Conservation (phyloP, 176 grass and related monocot species). For the Luzula sylvatica region DNA sequence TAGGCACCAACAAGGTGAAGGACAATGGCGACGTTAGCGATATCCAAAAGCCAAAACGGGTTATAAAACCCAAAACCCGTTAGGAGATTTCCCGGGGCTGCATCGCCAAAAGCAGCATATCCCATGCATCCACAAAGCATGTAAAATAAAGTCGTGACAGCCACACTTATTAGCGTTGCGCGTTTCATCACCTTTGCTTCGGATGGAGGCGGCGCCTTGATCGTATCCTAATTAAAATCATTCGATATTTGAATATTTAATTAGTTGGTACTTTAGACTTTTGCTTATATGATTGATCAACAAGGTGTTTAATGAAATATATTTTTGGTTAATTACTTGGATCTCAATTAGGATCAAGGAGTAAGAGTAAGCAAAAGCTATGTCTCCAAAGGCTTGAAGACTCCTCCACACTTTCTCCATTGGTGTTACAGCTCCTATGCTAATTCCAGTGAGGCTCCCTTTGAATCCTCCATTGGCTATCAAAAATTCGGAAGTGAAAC, state of each 20-base stretch:
- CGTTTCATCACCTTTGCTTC: slow-evolving; percentile 43
- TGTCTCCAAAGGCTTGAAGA: slow-evolving; percentile 95
- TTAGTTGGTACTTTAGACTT: background rate
- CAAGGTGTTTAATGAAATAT: background rate
- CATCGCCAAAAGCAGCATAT: slow-evolving; percentile 38
- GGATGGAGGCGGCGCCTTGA: slow-evolving; percentile 30
- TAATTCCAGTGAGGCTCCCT: slow-evolving; percentile 89
- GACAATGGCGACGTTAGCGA: slow-evolving; percentile 41
- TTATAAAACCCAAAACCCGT: slow-evolving; percentile 48
- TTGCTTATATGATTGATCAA: background rate
- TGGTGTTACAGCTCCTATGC: slow-evolving; percentile 60
- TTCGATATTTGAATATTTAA: background rate
- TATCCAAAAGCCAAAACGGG: slow-evolving; percentile 43
- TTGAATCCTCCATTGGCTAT: slow-evolving; percentile 48
- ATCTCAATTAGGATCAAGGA: slow-evolving; percentile 97
- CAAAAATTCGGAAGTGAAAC: background rate
- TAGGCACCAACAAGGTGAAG: slow-evolving; percentile 48
- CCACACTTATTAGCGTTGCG: slow-evolving; percentile 31
- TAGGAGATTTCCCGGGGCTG: slow-evolving; percentile 38
- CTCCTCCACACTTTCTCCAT: slow-evolving; percentile 91
- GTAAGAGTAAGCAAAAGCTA: slow-evolving; percentile 99
- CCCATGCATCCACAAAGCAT: slow-evolving; percentile 55
- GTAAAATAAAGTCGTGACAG: slow-evolving; percentile 33
- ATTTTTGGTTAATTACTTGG: slow-evolving; percentile 32
- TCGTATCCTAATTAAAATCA: slow-evolving; percentile 28